These are phyloP conservation scores for Gryganskiella cystojenkinii DNA, from an alignment of 192 early-diverging fungal species.

Conservation along the genomic window DNA sequence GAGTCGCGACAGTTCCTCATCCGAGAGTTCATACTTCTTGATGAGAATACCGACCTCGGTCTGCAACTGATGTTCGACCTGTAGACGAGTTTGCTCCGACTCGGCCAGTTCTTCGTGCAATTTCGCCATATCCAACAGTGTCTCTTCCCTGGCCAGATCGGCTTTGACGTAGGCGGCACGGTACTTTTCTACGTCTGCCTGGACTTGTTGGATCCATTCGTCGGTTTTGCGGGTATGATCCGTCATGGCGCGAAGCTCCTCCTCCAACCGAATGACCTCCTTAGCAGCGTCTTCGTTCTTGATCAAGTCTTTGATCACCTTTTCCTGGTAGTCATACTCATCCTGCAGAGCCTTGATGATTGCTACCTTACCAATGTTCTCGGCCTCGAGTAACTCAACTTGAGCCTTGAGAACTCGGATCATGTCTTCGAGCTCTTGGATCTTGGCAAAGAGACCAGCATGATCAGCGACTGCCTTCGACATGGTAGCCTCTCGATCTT, in stretches of 20 bases:
- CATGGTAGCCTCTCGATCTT: conserved; percentile 7
- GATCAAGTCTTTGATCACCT: conserved; percentile 37
- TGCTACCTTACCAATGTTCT: conserved; percentile 46
- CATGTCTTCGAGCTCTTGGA: conserved; percentile 40
- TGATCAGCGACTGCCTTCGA: conserved; percentile 16
- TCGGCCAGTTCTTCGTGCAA: conserved; percentile 46
- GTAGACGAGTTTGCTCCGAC: conserved; percentile 24
- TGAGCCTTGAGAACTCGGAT: conserved; percentile 23
- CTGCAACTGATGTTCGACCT: conserved; percentile 40
- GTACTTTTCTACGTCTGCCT: conserved; percentile 42
- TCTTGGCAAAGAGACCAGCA: conserved; percentile 19
- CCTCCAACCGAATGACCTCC: conserved; percentile 30
- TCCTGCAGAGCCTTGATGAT: conserved; percentile 41
- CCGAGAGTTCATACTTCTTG: conserved; percentile 30
- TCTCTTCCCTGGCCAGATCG: conserved; percentile 38
- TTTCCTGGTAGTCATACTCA: conserved; percentile 48
- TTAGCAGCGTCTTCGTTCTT: conserved; percentile 44
- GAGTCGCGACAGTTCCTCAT: conserved; percentile 29
- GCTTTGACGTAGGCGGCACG: conserved; percentile 45
- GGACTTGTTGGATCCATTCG: conserved; percentile 43
- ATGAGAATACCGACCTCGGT: conserved; percentile 33
- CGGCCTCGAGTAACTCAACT: conserved; percentile 44
- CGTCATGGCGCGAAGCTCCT: conserved; percentile 27
- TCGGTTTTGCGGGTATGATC: conserved; percentile 32
- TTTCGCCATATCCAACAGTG: conserved; percentile 49